Base-by-base conservation (phyloP, 1,284 basidiomycete species). In the Pseudozyma pruni region DNA sequence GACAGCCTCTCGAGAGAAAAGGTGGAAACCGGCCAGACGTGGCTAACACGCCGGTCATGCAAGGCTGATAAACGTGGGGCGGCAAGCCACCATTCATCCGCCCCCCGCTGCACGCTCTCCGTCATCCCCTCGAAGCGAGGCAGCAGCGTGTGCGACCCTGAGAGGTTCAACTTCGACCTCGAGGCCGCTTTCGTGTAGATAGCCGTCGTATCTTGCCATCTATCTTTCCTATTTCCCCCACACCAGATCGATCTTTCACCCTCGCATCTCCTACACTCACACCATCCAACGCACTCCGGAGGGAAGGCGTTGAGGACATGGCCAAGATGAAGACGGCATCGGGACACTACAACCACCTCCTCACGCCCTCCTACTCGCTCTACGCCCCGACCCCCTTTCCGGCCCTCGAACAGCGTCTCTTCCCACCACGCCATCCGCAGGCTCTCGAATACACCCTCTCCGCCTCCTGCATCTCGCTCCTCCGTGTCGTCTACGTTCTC, bases 321-420 rank as follows among this genome's bases (percentile, higher is more conserved):
- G 16, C 20, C n/a, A 37, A 16, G 33, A 61, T 67, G 63, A 56
- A 59, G 34, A 67, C 63, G 8, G 16, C 27, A 4, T 50, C 63
- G 0, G 63, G 63, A 9, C 63, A 67, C 27, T 29, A 53, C 27
- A 23, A 23, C 19, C 54, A 42, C 19, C 49, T 56, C n/a, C 14
- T 8, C 2, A 38, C 23, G 5, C 47, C 49, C n/a, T 43, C 25
- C 0, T 52, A 20, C 20, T 52, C 48, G 3, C 33, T 61, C 41
- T 67, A 67, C 49, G 22, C 32, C 1, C 63, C 63, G 0, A 29
- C 46, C 2, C 55, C 52, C 0, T 67, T 60, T 10, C 63, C 63
- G 4, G 14, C 31, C 0, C 39, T 67, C 16, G 37, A 56, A 16
- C 57, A 67, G 27, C 32, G 35, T 4, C 16, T 47, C 0, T 56